phyloP scores from a whole-genome alignment of 805 yeast genomes.

The Diddensiella santjacobensis region DNA sequence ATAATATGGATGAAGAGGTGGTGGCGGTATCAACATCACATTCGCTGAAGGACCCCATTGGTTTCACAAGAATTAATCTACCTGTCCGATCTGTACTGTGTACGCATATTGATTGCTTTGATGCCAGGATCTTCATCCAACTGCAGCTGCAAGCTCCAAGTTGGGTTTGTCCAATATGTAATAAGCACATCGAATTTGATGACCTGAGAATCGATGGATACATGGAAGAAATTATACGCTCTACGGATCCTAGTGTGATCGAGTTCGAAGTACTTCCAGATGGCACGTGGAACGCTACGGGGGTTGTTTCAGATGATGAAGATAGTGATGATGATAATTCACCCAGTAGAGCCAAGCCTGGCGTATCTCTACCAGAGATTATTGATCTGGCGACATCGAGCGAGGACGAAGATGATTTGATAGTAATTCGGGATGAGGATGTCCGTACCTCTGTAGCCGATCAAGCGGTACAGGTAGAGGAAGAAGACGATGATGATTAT shows the following conservation, averaged over 20 bases:
- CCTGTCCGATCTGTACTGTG: constrained; percentile 75
- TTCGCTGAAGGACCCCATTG: constrained; percentile 74
- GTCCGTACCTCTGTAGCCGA: no score
- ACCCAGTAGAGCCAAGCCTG: neutral
- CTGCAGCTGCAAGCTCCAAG: constrained; percentile 76
- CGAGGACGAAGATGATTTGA: neutral
- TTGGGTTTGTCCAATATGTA: constrained; percentile 89
- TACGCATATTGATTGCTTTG: constrained; percentile 84
- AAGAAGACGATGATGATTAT: no score
- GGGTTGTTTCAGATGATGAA: constrained; percentile 9
- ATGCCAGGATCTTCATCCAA: constrained; percentile 66
- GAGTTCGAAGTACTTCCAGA: constrained; percentile 63
- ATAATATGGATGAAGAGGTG: constrained; percentile 65
- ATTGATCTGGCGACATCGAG: neutral
- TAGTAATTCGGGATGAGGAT: no score
- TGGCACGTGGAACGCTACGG: constrained; percentile 58
- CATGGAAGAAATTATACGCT: constrained; percentile 54
- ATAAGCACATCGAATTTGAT: constrained; percentile 45
- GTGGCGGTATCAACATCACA: constrained; percentile 62
- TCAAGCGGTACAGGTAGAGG: no score
- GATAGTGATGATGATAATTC: constrained; percentile 3
- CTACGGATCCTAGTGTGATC: constrained; percentile 54
- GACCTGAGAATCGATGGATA: constrained; percentile 74
- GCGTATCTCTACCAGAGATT: neutral
- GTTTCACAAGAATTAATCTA: constrained; percentile 60